phyloP scores from a whole-genome alignment of 345 rosid genomes.

The Euphorbia lathyris region DNA sequence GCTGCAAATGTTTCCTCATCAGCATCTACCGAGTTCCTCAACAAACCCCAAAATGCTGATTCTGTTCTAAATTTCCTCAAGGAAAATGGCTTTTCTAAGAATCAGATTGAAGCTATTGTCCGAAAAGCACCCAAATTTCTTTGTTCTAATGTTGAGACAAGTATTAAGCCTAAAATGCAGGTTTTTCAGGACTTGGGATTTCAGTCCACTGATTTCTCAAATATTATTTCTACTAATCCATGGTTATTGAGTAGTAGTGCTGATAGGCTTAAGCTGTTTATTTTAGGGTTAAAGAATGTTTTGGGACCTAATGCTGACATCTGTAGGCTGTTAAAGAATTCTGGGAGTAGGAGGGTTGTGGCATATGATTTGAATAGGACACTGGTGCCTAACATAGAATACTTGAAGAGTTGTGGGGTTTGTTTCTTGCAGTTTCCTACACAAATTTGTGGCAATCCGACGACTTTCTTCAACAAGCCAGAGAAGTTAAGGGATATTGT shows the following conservation, averaged over 20 bases:
- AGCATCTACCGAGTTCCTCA: not conserved
- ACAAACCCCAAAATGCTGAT: not conserved
- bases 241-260: not conserved
- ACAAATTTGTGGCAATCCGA: no score
- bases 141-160: not conserved
- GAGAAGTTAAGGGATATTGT: no score
- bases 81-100: not conserved
- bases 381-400: no score
- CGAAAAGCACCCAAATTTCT: not conserved
- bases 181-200: not conserved
- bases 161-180: not conserved
- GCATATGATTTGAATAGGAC: no score
- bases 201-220: not conserved
- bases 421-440: no score
- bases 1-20: not conserved
- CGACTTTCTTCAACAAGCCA: no score
- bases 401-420: no score
- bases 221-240: not conserved
- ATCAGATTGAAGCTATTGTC: not conserved
- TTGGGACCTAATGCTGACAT: not conserved
- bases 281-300: not conserved
- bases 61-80: not conserved
- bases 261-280: not conserved
- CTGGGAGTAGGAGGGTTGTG: no score
- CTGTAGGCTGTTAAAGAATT: not conserved